Evolutionary conservation across 73 alveolate species (phyloP).

Genomic region (Paramecium sexaurelia): DNA sequence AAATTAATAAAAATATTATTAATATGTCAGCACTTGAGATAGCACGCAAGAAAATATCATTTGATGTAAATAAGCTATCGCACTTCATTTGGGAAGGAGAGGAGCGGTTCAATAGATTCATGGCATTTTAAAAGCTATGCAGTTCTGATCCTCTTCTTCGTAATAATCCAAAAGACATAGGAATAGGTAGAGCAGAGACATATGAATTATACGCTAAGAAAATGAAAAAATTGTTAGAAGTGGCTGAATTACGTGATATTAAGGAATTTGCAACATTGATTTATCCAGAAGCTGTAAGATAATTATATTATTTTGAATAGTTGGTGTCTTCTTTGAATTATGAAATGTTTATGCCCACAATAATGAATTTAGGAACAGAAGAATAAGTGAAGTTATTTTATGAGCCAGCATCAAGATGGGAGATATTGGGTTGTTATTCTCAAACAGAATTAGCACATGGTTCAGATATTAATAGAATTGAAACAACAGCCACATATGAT

Average conservation of each 20-base stretch:
- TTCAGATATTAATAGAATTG: constrained; percentile 81
- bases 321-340: constrained; percentile 45
- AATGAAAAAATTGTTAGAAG: constrained; percentile 5
- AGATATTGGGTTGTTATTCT: constrained; percentile 83
- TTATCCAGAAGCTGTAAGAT: constrained; percentile 39
- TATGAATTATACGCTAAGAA: constrained; percentile 52
- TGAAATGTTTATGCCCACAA: constrained; percentile 67
- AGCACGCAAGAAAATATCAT: constrained; percentile 53
- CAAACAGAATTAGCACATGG: constrained; percentile 92
- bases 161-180: constrained; percentile 41
- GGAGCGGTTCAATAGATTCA: constrained; percentile 23
- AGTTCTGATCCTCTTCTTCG: constrained; percentile 21
- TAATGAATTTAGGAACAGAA: constrained; percentile 18
- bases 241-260: constrained; percentile 27
- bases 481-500: constrained; percentile 83
- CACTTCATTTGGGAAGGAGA: constrained; percentile 44
- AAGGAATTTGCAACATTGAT: constrained; percentile 48
- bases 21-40: constrained; percentile 55
- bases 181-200: constrained; percentile 39
- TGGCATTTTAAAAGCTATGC: neutral
- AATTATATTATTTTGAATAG: neutral
- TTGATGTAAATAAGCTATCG: constrained; percentile 3
- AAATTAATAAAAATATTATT: neutral
- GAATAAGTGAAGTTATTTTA: constrained; percentile 45
- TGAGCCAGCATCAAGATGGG: constrained; percentile 63